A percentile compares a stretch with the other conserved stretches of the same genome.
Conservation (phyloP, 805 yeast species). For the Ogataea neopini region DNA sequence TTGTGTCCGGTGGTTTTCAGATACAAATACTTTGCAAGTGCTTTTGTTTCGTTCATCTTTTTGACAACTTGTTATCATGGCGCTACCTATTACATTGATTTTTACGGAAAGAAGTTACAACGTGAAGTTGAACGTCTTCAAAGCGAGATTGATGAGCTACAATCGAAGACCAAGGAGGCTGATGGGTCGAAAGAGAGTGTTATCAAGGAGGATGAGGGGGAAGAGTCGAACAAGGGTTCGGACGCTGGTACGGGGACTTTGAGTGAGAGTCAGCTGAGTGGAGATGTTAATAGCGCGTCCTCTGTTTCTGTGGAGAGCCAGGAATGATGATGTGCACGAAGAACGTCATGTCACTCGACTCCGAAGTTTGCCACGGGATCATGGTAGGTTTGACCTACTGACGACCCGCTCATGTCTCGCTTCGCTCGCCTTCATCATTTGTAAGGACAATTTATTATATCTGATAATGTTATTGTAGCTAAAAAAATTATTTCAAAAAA, state of each 20-base stretch:
- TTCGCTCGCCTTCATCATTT: no score
- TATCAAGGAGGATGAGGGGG: background rate
- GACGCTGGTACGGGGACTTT: no score
- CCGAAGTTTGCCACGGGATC: no score
- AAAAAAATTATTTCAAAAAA: no score
- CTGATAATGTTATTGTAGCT: no score
- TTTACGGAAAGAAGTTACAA: constrained; percentile 86
- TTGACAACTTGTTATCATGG: constrained; percentile 85
- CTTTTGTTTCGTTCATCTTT: constrained; percentile 73
- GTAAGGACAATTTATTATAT: background rate
- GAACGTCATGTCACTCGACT: no score
- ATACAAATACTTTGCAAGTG: constrained; percentile 62
- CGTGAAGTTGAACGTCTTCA: constrained; percentile 76
- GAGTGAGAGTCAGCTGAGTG: background rate
- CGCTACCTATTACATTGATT: constrained; percentile 90
- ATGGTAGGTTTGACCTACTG: no score
- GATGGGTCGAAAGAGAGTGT: background rate
- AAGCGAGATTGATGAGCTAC: constrained; percentile 67
- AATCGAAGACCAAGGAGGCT: constrained; percentile 23
- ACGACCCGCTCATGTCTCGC: no score
- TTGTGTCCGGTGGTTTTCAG: constrained; percentile 88
- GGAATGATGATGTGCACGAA: no score
- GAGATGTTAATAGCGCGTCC: background rate
- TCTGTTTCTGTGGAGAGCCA: background rate
- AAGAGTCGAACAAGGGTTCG: background rate